Conservation (phyloP, 306 rosid genomes). For the Geum urbanum region DNA sequence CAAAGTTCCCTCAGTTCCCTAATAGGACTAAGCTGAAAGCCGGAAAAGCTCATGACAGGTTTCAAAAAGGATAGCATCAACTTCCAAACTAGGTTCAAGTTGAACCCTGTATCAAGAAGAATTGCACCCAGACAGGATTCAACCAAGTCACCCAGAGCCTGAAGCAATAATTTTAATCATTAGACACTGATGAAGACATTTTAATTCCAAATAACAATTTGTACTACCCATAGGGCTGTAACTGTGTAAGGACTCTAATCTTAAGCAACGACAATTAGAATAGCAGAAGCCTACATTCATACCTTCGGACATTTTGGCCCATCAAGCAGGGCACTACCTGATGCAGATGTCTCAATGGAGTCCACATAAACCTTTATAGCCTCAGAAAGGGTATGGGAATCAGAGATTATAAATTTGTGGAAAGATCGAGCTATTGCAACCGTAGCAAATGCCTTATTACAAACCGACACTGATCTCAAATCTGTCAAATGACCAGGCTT, state of each 20-base stretch:
- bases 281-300: conserved; percentile 9
- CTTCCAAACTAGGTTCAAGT: conserved; percentile 63
- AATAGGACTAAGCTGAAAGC: conserved; percentile 68
- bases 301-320: conserved; percentile 89
- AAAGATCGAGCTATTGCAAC: conserved; percentile 64
- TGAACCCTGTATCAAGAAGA: conserved; percentile 85
- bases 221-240: background rate
- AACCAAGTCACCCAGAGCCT: conserved; percentile 88
- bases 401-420: conserved; percentile 60
- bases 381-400: conserved; percentile 51
- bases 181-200: conserved; percentile 6
- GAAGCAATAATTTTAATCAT: conserved; percentile 30
- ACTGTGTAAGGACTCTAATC: background rate
- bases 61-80: conserved; percentile 73
- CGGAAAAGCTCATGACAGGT: conserved; percentile 64
- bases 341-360: conserved; percentile 32
- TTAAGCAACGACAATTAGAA: background rate
- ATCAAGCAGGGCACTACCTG: conserved; percentile 26
- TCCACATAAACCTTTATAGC: conserved; percentile 55
- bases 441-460: conserved; percentile 78
- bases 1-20: conserved; percentile 81
- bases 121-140: conserved; percentile 90
- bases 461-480: conserved; percentile 76
- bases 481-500: conserved; percentile 97
- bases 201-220: background rate